These are phyloP conservation scores for Inonotus hispidus DNA, from an alignment of 1,284 basidiomycete genomes.

Conservation along the genomic window DNA sequence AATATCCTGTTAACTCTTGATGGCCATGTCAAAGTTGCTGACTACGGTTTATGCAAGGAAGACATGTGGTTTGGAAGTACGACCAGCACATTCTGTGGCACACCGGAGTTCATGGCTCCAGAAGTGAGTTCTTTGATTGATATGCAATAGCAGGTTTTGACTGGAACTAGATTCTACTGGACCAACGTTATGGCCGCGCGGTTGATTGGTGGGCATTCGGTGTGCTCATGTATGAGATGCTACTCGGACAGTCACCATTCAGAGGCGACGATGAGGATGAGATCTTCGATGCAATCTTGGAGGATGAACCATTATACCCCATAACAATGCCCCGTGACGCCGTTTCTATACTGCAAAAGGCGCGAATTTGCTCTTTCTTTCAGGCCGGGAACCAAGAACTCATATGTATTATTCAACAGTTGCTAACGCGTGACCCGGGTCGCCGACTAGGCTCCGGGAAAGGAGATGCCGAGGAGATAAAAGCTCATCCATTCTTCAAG, in stretches of 20 bases:
- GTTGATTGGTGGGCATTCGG: constrained; percentile 99
- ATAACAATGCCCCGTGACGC: constrained; percentile 99
- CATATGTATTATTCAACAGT: constrained; percentile 40
- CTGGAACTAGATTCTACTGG: constrained; percentile 77
- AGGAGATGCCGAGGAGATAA: constrained; percentile 95
- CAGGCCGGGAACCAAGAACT: constrained; percentile 18
- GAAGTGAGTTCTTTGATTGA: constrained; percentile 53
- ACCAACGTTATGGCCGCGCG: constrained; percentile 96
- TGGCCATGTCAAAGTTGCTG: constrained; percentile 98
- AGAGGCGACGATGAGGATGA: constrained; percentile 99
- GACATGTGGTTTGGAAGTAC: constrained; percentile 98
- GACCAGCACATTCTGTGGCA: constrained; percentile 99
- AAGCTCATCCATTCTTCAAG: constrained; percentile 97
- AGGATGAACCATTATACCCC: constrained; percentile 97
- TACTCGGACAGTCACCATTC: constrained; percentile 98
- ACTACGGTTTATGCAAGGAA: constrained; percentile 99
- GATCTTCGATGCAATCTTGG: constrained; percentile 98
- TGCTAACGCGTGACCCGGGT: constrained; percentile 89
- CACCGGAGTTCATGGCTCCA: constrained; percentile 99
- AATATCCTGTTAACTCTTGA: constrained; percentile 97
- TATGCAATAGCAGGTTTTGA: background rate
- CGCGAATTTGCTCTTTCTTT: constrained; percentile 28
- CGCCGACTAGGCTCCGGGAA: constrained; percentile 94
- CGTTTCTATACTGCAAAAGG: constrained; percentile 93
- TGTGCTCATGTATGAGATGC: constrained; percentile 98